Percentiles rank a stretch among this genome's conserved stretches.
Conservation (phyloP, 1,284 basidiomycete genomes). For the Phylloboletellus chloephorus region DNA sequence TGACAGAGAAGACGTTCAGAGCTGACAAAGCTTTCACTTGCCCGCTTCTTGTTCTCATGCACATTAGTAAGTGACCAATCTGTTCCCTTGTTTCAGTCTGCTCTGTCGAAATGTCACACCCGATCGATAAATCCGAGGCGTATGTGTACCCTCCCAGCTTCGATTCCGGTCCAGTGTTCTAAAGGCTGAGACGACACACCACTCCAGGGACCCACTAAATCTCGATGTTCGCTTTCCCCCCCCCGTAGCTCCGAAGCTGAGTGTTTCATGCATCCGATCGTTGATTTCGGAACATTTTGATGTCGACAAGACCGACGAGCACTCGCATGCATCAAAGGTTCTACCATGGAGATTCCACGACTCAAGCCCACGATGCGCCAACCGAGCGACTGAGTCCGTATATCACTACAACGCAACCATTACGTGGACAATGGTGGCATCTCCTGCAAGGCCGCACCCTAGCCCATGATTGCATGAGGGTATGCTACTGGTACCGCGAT, state of each 20-base stretch:
- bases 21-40: slow-evolving; percentile 9
- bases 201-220: too few species aligned
- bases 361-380: too few species aligned
- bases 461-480: too few species aligned
- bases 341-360: too few species aligned
- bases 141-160: not conserved
- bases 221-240: not conserved
- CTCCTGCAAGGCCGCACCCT: too few species aligned
- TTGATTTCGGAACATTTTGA: slow-evolving; percentile 2
- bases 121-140: too few species aligned
- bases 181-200: not conserved
- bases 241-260: slow-evolving; percentile 5
- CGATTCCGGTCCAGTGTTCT: slow-evolving; percentile 1
- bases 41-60: not conserved
- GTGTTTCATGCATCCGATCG: not conserved
- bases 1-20: slow-evolving; percentile 17
- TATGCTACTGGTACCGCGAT: too few species aligned
- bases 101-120: not conserved
- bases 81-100: not conserved
- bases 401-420: too few species aligned
- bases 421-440: too few species aligned
- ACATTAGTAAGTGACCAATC: slow-evolving; percentile 11
- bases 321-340: not conserved
- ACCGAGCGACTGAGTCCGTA: too few species aligned
- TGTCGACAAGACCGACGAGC: not conserved